These are phyloP conservation scores for Crithidia brevicula DNA, from an alignment of 208 protist species.

Conservation along the genomic window DNA sequence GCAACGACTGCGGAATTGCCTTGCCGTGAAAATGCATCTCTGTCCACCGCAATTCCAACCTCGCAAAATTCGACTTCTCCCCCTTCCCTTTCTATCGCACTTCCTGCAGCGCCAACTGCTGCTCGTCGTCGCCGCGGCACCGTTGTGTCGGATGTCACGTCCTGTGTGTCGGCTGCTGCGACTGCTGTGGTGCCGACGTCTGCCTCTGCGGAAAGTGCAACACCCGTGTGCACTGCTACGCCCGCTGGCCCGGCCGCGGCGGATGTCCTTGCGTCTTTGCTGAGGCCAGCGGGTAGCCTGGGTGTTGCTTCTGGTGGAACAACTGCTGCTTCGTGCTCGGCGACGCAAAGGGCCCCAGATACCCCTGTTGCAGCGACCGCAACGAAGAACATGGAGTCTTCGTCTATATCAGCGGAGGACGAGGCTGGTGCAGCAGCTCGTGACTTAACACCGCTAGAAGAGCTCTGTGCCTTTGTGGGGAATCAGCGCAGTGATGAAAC, in stretches of 20 bases:
- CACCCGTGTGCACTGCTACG: no score
- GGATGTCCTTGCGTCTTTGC: not conserved
- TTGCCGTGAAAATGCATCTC: no score
- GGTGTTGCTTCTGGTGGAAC: not conserved
- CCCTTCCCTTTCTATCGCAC: no score
- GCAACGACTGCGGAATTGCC: no score
- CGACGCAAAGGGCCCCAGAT: no score
- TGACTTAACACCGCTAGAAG: conserved; percentile 6
- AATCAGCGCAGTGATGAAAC: not conserved
- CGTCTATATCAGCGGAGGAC: not conserved
- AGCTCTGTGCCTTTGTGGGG: conserved; percentile 1
- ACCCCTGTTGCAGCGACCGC: no score
- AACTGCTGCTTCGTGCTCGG: no score
- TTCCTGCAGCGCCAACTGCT: not conserved
- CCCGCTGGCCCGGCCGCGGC: not conserved
- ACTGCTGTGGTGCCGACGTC: not conserved
- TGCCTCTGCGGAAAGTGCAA: not conserved
- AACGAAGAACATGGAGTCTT: no score
- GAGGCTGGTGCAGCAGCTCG: not conserved
- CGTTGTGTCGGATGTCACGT: conserved; percentile 6
- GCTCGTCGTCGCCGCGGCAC: conserved; percentile 20
- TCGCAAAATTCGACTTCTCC: no score
- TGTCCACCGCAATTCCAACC: no score
- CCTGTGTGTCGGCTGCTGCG: not conserved
- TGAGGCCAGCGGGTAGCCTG: not conserved